Percentiles rank a stretch among this genome's conserved stretches.
Evolutionary conservation across 2,329 filamentous ascomycete species (phyloP).

Genomic region (Beauveria scarabaeidicola): DNA sequence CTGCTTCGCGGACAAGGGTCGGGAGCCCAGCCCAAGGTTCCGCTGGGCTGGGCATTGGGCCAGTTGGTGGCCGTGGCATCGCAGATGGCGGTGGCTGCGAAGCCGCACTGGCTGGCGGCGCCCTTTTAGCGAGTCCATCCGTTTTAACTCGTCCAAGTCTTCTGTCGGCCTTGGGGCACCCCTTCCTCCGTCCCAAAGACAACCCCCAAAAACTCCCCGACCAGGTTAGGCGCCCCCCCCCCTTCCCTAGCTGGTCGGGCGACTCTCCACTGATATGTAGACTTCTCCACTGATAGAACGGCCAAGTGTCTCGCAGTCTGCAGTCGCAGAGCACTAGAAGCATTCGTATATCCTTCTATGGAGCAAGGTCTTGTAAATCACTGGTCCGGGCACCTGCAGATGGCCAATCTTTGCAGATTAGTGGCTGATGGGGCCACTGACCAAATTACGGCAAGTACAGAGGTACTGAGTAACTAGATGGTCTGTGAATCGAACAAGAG

Average conservation of each 20-base stretch:
- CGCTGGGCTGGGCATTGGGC: not conserved
- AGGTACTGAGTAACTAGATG: not conserved
- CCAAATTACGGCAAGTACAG: not conserved
- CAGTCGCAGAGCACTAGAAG: slow-evolving; percentile 4
- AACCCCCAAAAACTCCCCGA: not conserved
- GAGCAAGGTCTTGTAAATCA: not conserved
- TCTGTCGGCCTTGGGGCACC: not conserved
- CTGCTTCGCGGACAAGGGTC: not conserved
- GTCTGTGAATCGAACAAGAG: not conserved
- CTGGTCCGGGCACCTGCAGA: not conserved
- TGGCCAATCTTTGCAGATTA: not conserved
- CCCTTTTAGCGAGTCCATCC: not conserved
- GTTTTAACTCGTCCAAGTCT: not conserved
- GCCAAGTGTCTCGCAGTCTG: not conserved
- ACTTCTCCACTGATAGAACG: not conserved
- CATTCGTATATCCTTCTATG: slow-evolving; percentile 3
- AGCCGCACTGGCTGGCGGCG: not conserved
- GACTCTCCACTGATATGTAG: not conserved
- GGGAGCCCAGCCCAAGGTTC: not conserved
- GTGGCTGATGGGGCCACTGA: not conserved
- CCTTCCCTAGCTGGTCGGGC: slow-evolving; percentile 1
- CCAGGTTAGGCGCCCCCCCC: not conserved
- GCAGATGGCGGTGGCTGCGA: not conserved
- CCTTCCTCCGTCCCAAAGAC: not conserved
- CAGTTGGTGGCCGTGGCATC: not conserved